Evolutionary conservation across 495 filamentous ascomycete species (phyloP).

Genomic region (Xylaria grammica): DNA sequence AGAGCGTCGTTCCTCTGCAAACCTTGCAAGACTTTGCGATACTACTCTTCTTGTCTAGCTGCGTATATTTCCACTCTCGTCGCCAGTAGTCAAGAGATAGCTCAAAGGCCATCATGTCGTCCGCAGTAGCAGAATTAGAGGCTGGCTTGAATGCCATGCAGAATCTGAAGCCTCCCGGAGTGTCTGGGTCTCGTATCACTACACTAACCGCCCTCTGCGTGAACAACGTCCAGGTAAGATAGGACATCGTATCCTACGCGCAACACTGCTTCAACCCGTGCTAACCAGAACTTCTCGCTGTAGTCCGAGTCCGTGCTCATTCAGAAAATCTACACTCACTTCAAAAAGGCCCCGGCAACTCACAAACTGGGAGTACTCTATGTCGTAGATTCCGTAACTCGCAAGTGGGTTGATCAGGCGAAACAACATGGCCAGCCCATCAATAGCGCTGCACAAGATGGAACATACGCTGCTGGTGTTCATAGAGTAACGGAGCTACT

Average conservation of each 20-base stretch:
- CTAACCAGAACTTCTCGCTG: slow-evolving; percentile 40
- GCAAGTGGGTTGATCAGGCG: slow-evolving; percentile 96
- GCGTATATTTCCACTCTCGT: slow-evolving; percentile 21
- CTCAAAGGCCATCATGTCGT: slow-evolving; percentile 64
- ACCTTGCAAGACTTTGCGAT: slow-evolving; percentile 7
- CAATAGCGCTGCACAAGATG: slow-evolving; percentile 77
- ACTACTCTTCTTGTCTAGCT: slow-evolving; percentile 25
- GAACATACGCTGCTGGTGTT: slow-evolving; percentile 92
- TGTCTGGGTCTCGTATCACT: slow-evolving; percentile 87
- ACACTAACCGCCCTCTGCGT: slow-evolving; percentile 85
- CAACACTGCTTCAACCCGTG: slow-evolving; percentile 22
- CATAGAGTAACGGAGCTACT: slow-evolving; percentile 95
- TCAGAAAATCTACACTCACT: slow-evolving; percentile 94
- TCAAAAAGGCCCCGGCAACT: slow-evolving; percentile 92
- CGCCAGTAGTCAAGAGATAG: slow-evolving; percentile 32
- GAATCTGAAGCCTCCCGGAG: slow-evolving; percentile 86
- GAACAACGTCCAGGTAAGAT: slow-evolving; percentile 89
- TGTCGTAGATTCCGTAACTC: slow-evolving; percentile 99
- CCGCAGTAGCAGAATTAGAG: slow-evolving; percentile 89
- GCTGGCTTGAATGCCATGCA: slow-evolving; percentile 89
- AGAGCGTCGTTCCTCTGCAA: slow-evolving; percentile 4
- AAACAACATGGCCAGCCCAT: slow-evolving; percentile 81
- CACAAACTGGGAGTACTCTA: slow-evolving; percentile 99
- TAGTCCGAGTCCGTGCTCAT: slow-evolving; percentile 96
- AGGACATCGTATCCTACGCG: slow-evolving; percentile 26